phyloP scores from a whole-genome alignment of 1,284 basidiomycete genomes.

The Marasmius oreades region DNA sequence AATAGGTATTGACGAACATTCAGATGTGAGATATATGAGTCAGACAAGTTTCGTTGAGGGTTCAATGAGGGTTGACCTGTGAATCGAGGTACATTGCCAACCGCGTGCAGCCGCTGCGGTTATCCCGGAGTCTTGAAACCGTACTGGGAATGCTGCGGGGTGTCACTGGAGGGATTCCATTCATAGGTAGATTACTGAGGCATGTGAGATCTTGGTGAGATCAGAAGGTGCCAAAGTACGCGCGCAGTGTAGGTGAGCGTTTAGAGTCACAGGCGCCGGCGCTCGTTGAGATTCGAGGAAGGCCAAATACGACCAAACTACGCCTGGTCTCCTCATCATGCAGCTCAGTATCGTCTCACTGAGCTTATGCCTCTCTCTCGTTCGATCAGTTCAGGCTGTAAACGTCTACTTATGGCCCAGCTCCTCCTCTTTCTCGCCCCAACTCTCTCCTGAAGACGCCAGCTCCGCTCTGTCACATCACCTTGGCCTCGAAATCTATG shows the following conservation, averaged over 20 bases:
- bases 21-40: too few relatives aligned
- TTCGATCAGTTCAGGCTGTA: slow-evolving; percentile 36
- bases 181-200: too few relatives aligned
- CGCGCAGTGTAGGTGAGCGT: background rate
- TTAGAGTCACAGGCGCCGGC: background rate
- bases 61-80: too few relatives aligned
- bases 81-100: too few relatives aligned
- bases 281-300: background rate
- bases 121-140: too few relatives aligned
- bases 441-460: slow-evolving; percentile 49
- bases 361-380: slow-evolving; percentile 24
- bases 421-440: slow-evolving; percentile 28
- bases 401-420: slow-evolving; percentile 57
- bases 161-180: too few relatives aligned
- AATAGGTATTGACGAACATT: too few relatives aligned
- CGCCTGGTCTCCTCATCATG: slow-evolving; percentile 12
- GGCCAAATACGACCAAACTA: slow-evolving; percentile 26
- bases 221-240: too few relatives aligned
- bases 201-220: too few relatives aligned
- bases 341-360: slow-evolving; percentile 23
- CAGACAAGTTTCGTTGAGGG: background rate
- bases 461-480: slow-evolving; percentile 62
- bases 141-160: too few relatives aligned
- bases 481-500: slow-evolving; percentile 65
- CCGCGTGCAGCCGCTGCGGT: too few relatives aligned